A percentile compares a stretch with the other conserved stretches of the same genome.
Conservation (phyloP, 208 protist genomes). For the Leishmania arabica region DNA sequence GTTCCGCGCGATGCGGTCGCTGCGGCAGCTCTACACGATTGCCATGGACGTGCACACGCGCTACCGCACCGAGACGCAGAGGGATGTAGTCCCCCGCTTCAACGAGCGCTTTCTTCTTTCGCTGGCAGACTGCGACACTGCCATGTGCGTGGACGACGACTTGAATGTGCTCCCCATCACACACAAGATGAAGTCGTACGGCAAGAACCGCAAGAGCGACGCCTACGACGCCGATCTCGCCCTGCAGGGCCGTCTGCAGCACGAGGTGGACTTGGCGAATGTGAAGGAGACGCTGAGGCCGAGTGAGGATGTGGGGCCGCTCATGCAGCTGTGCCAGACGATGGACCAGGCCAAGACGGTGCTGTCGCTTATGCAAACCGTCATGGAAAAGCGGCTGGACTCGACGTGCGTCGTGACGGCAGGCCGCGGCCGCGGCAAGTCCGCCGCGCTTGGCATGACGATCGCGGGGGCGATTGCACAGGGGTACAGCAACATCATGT, state of each 20-base stretch:
- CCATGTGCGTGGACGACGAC: conserved; percentile 98
- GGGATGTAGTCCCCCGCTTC: conserved; percentile 96
- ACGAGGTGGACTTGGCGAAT: conserved; percentile 80
- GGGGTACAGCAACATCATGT: conserved; percentile 99
- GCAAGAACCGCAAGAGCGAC: conserved; percentile 35
- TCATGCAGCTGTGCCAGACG: conserved; percentile 94
- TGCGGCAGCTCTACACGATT: conserved; percentile 98
- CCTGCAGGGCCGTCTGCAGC: conserved; percentile 72
- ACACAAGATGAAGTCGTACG: conserved; percentile 69
- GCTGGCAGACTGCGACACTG: conserved; percentile 93
- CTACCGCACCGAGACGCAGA: conserved; percentile 85
- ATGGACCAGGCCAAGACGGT: conserved; percentile 98
- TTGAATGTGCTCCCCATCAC: conserved; percentile 99
- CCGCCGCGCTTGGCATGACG: conserved; percentile 93
- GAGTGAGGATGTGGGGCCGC: conserved; percentile 84
- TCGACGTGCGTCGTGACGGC: conserved; percentile 97
- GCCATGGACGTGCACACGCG: conserved; percentile 99
- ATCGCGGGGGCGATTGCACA: conserved; percentile 96
- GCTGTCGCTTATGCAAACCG: conserved; percentile 97
- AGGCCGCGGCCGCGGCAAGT: conserved; percentile 98
- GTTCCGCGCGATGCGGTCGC: conserved; percentile 95
- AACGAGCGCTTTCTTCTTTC: conserved; percentile 99
- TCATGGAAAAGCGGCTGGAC: conserved; percentile 96
- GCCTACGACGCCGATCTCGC: conserved; percentile 70
- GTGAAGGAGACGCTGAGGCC: conserved; percentile 82